A percentile compares a stretch with the other conserved stretches of the same genome.
Evolutionary conservation across 2,329 filamentous ascomycete species (phyloP).

Genomic region (Pleomassaria siparia): DNA sequence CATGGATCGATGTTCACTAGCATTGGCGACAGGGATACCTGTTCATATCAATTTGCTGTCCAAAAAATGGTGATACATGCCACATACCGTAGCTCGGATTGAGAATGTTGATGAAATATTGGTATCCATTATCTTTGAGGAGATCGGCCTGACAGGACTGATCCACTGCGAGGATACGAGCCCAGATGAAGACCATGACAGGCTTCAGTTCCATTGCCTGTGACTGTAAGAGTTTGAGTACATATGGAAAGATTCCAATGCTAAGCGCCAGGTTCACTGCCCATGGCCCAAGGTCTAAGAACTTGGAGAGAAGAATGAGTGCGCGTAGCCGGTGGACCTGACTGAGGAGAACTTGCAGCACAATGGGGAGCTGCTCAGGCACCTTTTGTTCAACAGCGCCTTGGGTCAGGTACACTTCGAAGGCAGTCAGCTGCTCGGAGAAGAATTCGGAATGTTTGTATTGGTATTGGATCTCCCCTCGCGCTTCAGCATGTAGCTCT

Average conservation of each 20-base stretch:
- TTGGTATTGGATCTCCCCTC: constrained; percentile 77
- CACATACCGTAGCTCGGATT: constrained; percentile 68
- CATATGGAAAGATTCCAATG: constrained; percentile 98
- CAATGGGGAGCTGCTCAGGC: constrained; percentile 93
- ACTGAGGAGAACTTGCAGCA: constrained; percentile 91
- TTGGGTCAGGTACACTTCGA: constrained; percentile 89
- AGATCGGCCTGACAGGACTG: constrained; percentile 90
- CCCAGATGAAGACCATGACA: constrained; percentile 99
- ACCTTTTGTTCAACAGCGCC: constrained; percentile 83
- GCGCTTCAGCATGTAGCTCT: constrained; percentile 73
- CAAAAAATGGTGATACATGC: background rate
- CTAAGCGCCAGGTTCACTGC: constrained; percentile 96
- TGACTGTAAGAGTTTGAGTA: constrained; percentile 94
- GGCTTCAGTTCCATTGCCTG: constrained; percentile 93
- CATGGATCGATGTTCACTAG: constrained; percentile 96
- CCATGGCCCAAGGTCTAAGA: constrained; percentile 94
- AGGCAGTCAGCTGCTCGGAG: constrained; percentile 93
- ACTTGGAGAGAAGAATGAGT: constrained; percentile 86
- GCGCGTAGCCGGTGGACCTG: constrained; percentile 92
- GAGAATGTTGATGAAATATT: constrained; percentile 92
- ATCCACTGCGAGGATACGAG: constrained; percentile 90
- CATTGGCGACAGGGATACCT: constrained; percentile 79
- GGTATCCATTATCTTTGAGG: constrained; percentile 94
- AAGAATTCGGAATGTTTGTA: constrained; percentile 97
- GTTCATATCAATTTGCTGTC: constrained; percentile 9